Base-by-base conservation (phyloP, 306 rosid genomes). In the Cucumis cinereus region DNA sequence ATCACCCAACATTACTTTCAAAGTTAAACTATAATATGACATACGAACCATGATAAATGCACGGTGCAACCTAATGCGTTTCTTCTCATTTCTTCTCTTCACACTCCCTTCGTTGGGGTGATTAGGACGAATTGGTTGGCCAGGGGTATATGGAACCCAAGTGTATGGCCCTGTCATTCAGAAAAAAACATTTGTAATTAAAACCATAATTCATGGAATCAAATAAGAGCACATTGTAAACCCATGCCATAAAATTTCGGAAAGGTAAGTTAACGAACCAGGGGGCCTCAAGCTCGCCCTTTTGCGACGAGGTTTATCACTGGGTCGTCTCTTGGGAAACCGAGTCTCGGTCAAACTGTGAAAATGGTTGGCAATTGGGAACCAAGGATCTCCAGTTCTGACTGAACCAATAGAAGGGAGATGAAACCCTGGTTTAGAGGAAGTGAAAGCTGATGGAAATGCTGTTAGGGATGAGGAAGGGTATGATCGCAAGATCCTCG, bases 41-140 rank as follows among this genome's bases (percentile, higher is more conserved):
- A 77, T 49, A 79, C 90, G 3, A 68, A 94, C 99, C 92, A 90
- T 45, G 62, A 94, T 87, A 82, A 94, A 94, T 22, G 96, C 96
- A 8, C 82, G 90, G 62, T 84, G 95, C 84, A 54, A 90, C 88
- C 84, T 88, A 80, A 89, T 88, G 66, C 96, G 96, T 82, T 92
- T 95, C 83, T 90, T 95, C 84, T 90, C 98, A 36, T 95, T 95
- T 87, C 93, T 87, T 80, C 93, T 81, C 82, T 92, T 92, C 81
- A 90, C 87, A 69, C 99, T 92, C 76, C 97, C 99, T 77, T 90
- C 92, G 33, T 95, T 93, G 40, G 96, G 98, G 54, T 83, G 84
- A 77, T 78, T 90, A 15, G 92, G 90, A 79, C 82, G 88, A 80
- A 95, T 87, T 16, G 96, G 79, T 41, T 92, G 83, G 2, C 96